phyloP scores from a whole-genome alignment of 495 filamentous ascomycete genomes.

The Parathielavia hyrcaniae region DNA sequence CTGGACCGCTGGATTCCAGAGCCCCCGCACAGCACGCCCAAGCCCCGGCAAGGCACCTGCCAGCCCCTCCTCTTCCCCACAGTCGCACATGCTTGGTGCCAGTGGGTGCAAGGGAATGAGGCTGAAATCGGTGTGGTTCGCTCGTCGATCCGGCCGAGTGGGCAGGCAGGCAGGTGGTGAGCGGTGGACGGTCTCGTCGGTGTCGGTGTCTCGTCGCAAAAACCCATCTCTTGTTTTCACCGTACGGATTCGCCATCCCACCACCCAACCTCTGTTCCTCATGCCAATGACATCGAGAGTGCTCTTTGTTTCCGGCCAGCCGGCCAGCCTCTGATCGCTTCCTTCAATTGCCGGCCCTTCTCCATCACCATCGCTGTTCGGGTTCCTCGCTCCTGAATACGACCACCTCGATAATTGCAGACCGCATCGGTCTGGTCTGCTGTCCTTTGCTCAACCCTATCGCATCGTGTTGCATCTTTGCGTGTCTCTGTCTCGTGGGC shows the following conservation, averaged over 20 bases:
- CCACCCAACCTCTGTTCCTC: constrained; percentile 1
- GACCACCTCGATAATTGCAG: neutral
- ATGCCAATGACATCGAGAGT: neutral
- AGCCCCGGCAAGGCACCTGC: constrained; percentile 12
- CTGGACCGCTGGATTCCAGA: constrained; percentile 4
- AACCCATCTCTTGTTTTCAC: constrained; percentile 17
- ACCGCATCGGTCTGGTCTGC: neutral
- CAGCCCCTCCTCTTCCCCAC: constrained; percentile 22
- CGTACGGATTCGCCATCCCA: constrained; percentile 25
- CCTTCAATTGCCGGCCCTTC: constrained; percentile 1
- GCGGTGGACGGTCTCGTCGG: neutral
- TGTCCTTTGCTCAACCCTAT: neutral
- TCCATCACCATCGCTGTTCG: constrained; percentile 1
- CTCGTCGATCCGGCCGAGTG: constrained; percentile 10
- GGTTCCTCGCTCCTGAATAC: neutral
- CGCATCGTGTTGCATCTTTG: neutral
- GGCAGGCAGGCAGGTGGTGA: too few species aligned
- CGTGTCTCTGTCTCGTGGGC: neutral
- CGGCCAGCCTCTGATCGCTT: constrained; percentile 4
- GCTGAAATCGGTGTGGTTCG: constrained; percentile 27
- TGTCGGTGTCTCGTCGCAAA: constrained; percentile 6
- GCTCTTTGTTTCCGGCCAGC: constrained; percentile 6
- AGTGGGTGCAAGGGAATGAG: constrained; percentile 24
- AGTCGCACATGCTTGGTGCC: constrained; percentile 12
- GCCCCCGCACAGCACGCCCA: constrained; percentile 5